Conservation (phyloP, 495 filamentous ascomycete genomes). For the Penicillium malachiteum region DNA sequence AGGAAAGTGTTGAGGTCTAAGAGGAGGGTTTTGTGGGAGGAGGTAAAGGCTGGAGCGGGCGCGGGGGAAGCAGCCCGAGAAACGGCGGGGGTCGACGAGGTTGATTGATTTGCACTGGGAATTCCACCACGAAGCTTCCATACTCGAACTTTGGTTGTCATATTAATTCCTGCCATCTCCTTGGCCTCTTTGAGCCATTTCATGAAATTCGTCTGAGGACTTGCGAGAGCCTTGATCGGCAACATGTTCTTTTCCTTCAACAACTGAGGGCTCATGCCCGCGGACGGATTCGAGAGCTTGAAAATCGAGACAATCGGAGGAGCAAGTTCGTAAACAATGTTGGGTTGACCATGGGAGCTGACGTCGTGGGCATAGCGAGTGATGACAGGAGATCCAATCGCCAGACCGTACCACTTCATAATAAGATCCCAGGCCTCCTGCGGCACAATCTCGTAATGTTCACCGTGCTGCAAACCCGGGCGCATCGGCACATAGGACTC, state of each 20-base stretch:
- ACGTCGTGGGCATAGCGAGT: conserved; percentile 77
- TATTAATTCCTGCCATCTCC: conserved; percentile 57
- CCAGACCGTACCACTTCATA: conserved; percentile 76
- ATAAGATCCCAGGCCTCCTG: conserved; percentile 78
- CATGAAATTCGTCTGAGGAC: conserved; percentile 63
- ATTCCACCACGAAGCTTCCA: conserved; percentile 67
- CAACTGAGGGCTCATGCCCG: conserved; percentile 56
- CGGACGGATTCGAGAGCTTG: conserved; percentile 62
- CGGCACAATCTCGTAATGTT: conserved; percentile 77
- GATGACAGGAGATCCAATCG: conserved; percentile 68
- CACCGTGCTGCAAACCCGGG: conserved; percentile 59
- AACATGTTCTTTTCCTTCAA: conserved; percentile 59
- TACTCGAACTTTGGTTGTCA: conserved; percentile 70
- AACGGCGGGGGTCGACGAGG: conserved; percentile 56
- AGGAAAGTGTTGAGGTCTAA: conserved; percentile 72
- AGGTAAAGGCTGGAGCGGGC: conserved; percentile 35
- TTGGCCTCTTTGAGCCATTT: conserved; percentile 76
- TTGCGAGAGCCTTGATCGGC: conserved; percentile 63
- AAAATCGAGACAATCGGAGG: conserved; percentile 86
- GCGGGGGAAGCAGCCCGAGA: conserved; percentile 56
- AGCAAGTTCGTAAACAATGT: conserved; percentile 78
- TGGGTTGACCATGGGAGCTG: conserved; percentile 54
- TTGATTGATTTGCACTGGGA: conserved; percentile 41
- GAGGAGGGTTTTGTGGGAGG: conserved; percentile 64
- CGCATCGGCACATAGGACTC: conserved; percentile 73